Evolutionary conservation across 192 early-diverging fungal species (phyloP), one percentile per base, ranked within the genome.

Genomic region (Coemansia erecta): DNA sequence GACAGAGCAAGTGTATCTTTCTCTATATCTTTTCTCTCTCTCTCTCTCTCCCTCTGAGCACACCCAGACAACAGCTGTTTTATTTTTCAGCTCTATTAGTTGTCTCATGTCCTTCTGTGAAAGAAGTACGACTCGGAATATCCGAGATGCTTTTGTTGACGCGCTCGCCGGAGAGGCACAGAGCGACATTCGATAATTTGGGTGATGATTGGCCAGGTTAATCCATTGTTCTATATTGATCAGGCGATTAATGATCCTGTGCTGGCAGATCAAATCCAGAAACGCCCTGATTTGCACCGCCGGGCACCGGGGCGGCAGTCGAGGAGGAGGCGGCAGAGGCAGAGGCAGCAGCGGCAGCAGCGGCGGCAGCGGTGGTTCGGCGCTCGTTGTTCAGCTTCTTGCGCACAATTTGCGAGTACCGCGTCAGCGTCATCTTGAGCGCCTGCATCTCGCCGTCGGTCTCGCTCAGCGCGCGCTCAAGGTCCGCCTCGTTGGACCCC

Each of bases 321-420:
- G n/a, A n/a, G n/a, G n/a, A n/a, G n/a, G n/a, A n/a, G n/a, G n/a
- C n/a, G n/a, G n/a, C n/a, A n/a, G n/a, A n/a, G 28, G 28, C 28
- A 31, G 28, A n/a, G n/a, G n/a, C n/a, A 31, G 28, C 7, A 31
- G 28, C 28, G 28, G 28, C 28, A 31, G 28, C 2, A 31, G 28
- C 28, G 28, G 28, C 28, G 28, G 28, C 28, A 31, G 28, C 28
- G 28, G 28, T 31, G 28, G n/a, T n/a, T n/a, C 28, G 28, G 42
- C 70, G 70, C 58, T 66, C 71, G 48, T 33, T 42, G 50, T 66
- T 66, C 31, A 73, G 58, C 22, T 41, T 58, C 53, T 73, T 73
- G 22, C 71, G 55, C 39, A 73, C 50, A 13, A 63, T 31, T 60
- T 73, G 71, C 21, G 71, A 73, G 53, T 73, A 73, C 18, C 55